A percentile compares a stretch with the other conserved stretches of the same genome.
Conservation (phyloP, 2,329 filamentous ascomycete species). For the Chrysoporthe austroafricana region DNA sequence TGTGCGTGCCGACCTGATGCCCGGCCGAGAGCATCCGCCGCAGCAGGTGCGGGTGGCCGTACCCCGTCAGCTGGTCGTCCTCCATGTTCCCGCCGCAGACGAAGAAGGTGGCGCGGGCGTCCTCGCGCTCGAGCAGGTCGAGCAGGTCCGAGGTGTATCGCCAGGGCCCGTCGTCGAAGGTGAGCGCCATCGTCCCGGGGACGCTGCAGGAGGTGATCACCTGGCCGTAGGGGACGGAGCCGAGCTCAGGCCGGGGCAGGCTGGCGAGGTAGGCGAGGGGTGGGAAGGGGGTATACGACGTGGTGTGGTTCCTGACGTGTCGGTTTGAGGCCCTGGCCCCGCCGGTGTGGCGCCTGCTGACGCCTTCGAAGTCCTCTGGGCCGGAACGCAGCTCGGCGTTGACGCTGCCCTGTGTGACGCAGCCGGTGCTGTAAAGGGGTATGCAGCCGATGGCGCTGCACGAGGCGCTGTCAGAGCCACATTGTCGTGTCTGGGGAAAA, state of each 20-base stretch:
- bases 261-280: constrained; percentile 33
- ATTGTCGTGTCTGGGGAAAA: neutral
- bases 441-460: constrained; percentile 16
- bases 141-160: constrained; percentile 64
- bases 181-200: constrained; percentile 66
- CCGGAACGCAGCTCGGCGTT: constrained; percentile 4
- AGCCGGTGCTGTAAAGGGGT: constrained; percentile 22
- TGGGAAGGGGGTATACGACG: neutral
- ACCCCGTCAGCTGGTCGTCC: constrained; percentile 22
- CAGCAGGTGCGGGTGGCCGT: constrained; percentile 37
- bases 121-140: constrained; percentile 60
- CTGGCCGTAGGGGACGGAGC: constrained; percentile 58
- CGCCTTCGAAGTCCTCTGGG: neutral
- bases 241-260: constrained; percentile 56
- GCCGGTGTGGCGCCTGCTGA: neutral
- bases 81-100: constrained; percentile 58
- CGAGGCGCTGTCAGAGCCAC: constrained; percentile 12
- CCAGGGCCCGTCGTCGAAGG: constrained; percentile 70
- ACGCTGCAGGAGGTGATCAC: constrained; percentile 60
- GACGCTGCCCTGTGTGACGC: constrained; percentile 9
- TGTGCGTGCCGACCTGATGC: constrained; percentile 55
- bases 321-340: neutral
- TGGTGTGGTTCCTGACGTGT: neutral
- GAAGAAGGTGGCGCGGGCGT: constrained; percentile 71
- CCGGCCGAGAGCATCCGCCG: constrained; percentile 48